Evolutionary conservation across 352 stramenopile species (phyloP), one percentile per base, ranked within the genome.

Genomic region (Thraustotheca clavata): DNA sequence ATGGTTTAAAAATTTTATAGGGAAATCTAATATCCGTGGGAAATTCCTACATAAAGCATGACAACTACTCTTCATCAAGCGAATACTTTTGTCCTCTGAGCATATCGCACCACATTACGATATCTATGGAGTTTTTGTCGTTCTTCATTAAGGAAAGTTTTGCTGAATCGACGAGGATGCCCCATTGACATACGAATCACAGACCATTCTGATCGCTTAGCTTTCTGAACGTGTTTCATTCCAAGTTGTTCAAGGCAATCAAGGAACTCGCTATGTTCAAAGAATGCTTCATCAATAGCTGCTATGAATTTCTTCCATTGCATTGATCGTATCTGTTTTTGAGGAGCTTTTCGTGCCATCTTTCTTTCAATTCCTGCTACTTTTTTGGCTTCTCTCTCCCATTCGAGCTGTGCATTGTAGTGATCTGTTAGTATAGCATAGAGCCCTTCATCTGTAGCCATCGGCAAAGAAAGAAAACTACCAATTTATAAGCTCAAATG

Each of bases 171-270:
- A 34, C 83, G 76, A 26, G 80, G 79, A 29, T 74, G 76, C 2
- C 81, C 83, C 81, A 93, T 93, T 4, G 80, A 87, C 6, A 77
- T 69, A 20, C 81, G 76, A 59, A 93, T 74, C 0, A 82, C 89
- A 8, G 83, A 82, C 83, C 83, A 93, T 20, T 52, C 46, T 20
- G 39, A 48, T 34, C 32, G 27, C 4, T 46, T 61, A 36, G 49
- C 36, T 26, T n/a, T 20, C 39, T 46, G 22, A 62, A 89, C 76
- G 49, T 89, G 83, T 11, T 63, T 77, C 1, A 89, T 77, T 4
- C 76, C 75, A 75, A 90, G 88, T 35, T 69, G 71, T 26, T 73
- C 60, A 3, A 93, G 70, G 67, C 81, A 91, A 24, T 88, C 74
- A 11, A 87, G 50, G 47, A 93, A 91, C 70, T 91, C 81, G 29